Evolutionary conservation across 2,329 filamentous ascomycete genomes (phyloP).

Genomic region (Cordyceps cateniannulata): DNA sequence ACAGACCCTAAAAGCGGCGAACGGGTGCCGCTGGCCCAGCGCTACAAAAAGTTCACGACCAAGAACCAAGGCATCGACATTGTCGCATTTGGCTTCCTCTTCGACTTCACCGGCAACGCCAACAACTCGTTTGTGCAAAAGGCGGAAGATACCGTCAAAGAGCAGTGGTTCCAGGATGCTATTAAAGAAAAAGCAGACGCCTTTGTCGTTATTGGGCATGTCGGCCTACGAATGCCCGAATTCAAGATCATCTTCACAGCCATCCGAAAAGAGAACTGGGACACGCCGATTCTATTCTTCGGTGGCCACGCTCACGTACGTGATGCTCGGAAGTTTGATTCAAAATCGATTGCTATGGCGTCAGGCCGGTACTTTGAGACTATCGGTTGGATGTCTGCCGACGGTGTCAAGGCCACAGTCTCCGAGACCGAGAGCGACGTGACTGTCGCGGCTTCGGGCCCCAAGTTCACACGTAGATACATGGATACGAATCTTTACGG

Average conservation of each 20-base stretch:
- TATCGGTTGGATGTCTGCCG: constrained; percentile 85
- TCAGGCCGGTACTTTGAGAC: constrained; percentile 94
- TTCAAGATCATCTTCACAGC: constrained; percentile 70
- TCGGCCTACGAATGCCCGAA: constrained; percentile 74
- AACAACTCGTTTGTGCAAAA: constrained; percentile 83
- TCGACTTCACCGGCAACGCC: constrained; percentile 84
- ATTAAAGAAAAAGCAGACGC: constrained; percentile 81
- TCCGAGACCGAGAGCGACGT: constrained; percentile 16
- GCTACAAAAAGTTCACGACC: constrained; percentile 85
- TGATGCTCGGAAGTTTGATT: constrained; percentile 75
- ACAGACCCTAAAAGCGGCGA: constrained; percentile 65
- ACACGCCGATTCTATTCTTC: constrained; percentile 84
- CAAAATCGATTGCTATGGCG: constrained; percentile 69
- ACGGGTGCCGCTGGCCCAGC: constrained; percentile 67
- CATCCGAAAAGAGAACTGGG: constrained; percentile 69
- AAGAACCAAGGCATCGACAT: constrained; percentile 81
- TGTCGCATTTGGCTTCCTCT: constrained; percentile 88
- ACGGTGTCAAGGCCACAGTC: constrained; percentile 44
- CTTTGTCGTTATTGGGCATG: constrained; percentile 81
- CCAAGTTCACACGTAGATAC: constrained; percentile 70
- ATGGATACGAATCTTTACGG: constrained; percentile 92
- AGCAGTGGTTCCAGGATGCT: constrained; percentile 83
- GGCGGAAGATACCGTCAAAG: constrained; percentile 72
- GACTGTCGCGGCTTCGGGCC: constrained; percentile 26
- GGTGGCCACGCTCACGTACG: constrained; percentile 87